These are phyloP conservation scores for Neofusicoccum ribis DNA, from an alignment of 2,329 filamentous ascomycete species.

Conservation along the genomic window DNA sequence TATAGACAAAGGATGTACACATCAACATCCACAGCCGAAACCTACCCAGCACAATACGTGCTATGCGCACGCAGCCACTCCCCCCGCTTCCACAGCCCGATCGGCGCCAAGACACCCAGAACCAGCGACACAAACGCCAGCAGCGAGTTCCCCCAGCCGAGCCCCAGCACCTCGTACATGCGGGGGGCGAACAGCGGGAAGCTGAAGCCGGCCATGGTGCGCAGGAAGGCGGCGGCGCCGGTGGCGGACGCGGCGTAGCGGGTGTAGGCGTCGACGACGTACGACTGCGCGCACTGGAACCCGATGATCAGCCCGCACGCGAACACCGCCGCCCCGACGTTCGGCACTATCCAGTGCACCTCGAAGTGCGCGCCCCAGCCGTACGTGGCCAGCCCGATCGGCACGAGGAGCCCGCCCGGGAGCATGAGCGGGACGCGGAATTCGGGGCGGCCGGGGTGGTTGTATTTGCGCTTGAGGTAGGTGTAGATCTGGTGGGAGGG, in stretches of 20 bases:
- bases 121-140: slow-evolving; percentile 57
- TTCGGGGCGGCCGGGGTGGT: slow-evolving; percentile 54
- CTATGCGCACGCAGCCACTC: not conserved
- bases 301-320: slow-evolving; percentile 57
- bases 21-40: no score
- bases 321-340: slow-evolving; percentile 59
- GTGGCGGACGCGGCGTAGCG: slow-evolving; percentile 52
- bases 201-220: slow-evolving; percentile 58
- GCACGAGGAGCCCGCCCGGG: slow-evolving; percentile 54
- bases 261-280: slow-evolving; percentile 59
- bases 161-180: slow-evolving; percentile 48
- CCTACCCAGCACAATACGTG: not conserved
- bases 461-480: slow-evolving; percentile 67
- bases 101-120: slow-evolving; percentile 52
- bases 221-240: slow-evolving; percentile 57
- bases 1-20: no score
- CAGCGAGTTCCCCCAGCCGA: slow-evolving; percentile 56
- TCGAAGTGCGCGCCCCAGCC: slow-evolving; percentile 58
- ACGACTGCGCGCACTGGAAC: slow-evolving; percentile 62
- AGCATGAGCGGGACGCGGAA: slow-evolving; percentile 57
- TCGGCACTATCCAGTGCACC: slow-evolving; percentile 61
- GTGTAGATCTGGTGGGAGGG: slow-evolving; percentile 36
- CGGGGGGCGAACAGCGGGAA: slow-evolving; percentile 62
- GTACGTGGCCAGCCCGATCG: slow-evolving; percentile 58
- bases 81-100: slow-evolving; percentile 24